phyloP scores from a whole-genome alignment of 2,329 filamentous ascomycete genomes.

The Myriangium duriaei region DNA sequence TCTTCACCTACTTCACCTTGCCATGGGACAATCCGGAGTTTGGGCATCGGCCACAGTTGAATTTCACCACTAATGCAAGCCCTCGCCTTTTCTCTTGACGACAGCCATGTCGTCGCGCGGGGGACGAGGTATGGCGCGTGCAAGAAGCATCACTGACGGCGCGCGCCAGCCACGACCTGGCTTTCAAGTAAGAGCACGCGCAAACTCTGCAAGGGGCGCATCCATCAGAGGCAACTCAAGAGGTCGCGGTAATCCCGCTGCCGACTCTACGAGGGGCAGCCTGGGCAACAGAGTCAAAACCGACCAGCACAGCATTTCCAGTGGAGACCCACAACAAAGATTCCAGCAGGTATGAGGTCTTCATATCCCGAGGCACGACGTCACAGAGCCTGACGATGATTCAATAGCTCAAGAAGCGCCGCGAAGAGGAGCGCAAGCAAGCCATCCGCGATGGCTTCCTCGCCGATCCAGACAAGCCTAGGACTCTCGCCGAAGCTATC shows the following conservation, averaged over 20 bases:
- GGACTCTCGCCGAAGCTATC: conserved; percentile 46
- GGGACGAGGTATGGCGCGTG: too few species aligned
- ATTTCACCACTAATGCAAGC: background rate
- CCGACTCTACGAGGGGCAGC: too few species aligned
- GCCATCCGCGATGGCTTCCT: conserved; percentile 43
- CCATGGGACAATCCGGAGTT: too few species aligned
- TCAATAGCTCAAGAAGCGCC: conserved; percentile 33
- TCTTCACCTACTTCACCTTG: too few species aligned
- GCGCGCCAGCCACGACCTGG: conserved; percentile 3
- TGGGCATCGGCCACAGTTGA: too few species aligned
- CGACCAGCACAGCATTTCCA: background rate
- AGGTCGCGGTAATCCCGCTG: background rate
- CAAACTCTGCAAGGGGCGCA: background rate
- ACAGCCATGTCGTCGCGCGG: conserved; percentile 12
- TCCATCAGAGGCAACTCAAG: background rate
- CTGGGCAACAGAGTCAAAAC: background rate
- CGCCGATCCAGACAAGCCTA: conserved; percentile 48
- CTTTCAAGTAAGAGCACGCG: conserved; percentile 3
- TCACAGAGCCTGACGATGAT: background rate
- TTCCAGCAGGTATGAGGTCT: conserved; percentile 6
- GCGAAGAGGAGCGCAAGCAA: conserved; percentile 36
- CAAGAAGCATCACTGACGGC: conserved; percentile 3
- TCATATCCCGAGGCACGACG: background rate
- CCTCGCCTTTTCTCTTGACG: conserved; percentile 1
- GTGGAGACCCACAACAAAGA: conserved; percentile 1